These are phyloP conservation scores for Oryza glaberrima DNA, from an alignment of 176 grass and related monocot species.

Conservation along the genomic window DNA sequence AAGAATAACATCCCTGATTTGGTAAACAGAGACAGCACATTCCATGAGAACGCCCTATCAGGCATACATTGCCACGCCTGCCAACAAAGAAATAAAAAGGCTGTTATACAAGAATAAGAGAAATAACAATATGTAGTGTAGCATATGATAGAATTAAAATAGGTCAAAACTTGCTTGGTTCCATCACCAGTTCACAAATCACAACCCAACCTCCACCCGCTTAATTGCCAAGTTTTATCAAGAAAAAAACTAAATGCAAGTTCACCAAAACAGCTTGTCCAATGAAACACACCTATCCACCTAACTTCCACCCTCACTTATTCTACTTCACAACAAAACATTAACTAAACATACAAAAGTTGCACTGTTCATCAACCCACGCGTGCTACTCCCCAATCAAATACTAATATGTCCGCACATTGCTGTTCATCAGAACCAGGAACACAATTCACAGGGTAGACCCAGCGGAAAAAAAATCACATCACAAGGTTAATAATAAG, in stretches of 20 bases:
- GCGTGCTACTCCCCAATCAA: neutral
- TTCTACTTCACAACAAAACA: neutral
- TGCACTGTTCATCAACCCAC: neutral
- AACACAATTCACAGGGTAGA: neutral
- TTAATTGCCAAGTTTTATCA: slow-evolving; percentile 25
- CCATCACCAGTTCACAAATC: neutral
- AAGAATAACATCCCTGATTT: slow-evolving; percentile 89
- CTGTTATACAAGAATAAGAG: slow-evolving; percentile 26
- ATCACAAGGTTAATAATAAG: neutral
- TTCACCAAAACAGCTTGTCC: neutral
- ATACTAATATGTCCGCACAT: neutral
- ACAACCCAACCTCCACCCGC: neutral
- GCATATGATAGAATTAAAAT: slow-evolving; percentile 11
- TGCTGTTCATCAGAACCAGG: neutral
- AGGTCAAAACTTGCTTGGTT: neutral
- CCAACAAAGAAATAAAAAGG: slow-evolving; percentile 11
- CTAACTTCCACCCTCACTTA: neutral
- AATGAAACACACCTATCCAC: neutral
- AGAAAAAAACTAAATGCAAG: neutral
- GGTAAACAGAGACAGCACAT: slow-evolving; percentile 82
- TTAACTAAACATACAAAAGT: slow-evolving; percentile 8
- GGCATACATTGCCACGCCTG: slow-evolving; percentile 89
- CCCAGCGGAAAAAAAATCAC: too few relatives aligned
- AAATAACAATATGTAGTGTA: slow-evolving; percentile 7
- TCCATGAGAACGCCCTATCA: slow-evolving; percentile 82